Base-by-base conservation (phyloP, 176 grass and related monocot genomes). In the Olyra latifolia region DNA sequence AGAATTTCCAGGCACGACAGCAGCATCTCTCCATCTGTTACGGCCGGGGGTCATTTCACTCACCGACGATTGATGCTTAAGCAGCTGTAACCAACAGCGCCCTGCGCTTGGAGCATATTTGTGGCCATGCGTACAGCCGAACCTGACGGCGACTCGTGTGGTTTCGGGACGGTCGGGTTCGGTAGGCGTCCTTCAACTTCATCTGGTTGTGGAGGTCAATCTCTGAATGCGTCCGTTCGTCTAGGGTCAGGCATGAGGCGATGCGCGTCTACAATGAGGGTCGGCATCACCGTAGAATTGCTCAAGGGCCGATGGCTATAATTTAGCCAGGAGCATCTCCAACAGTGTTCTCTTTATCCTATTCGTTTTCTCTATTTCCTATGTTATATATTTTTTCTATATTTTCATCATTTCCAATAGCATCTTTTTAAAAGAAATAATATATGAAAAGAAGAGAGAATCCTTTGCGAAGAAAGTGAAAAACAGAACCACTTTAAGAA, bases 21-120 rank as follows among this genome's bases (percentile, higher is more conserved):
- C 23, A 23, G 56, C 60, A n/a, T 35, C 4, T 75, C 60, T 74
- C 62, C 63, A 58, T 46, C 8, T 23, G 19, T 25, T 27, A 39
- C 11, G 24, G 22, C 14, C 54, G 46, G 27, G 13, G 2, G n/a
- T n/a, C n/a, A n/a, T n/a, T n/a, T 22, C 28, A 8, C 20, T 10
- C 65, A 19, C 22, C 5, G 8, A 14, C 16, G 17, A n/a, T 2
- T n/a, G 24, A 54, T 76, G 49, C 22, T 32, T 1, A 4, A 44
- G 49, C 62, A 76, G 72, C 61, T 76, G 62, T 61, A 67, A 14
- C 63, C 49, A 30, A 45, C 77, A 5, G 29, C 35, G 12, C 47
- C 12, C 45, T 27, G 48, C 48, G 27, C 46, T 1, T 35, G 2
- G 59, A 56, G 40, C 17, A 46, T 42, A 58, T 1, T 35, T 35